Conservation (phyloP, 805 yeast genomes). For the Wickerhamiella alocasiicola region DNA sequence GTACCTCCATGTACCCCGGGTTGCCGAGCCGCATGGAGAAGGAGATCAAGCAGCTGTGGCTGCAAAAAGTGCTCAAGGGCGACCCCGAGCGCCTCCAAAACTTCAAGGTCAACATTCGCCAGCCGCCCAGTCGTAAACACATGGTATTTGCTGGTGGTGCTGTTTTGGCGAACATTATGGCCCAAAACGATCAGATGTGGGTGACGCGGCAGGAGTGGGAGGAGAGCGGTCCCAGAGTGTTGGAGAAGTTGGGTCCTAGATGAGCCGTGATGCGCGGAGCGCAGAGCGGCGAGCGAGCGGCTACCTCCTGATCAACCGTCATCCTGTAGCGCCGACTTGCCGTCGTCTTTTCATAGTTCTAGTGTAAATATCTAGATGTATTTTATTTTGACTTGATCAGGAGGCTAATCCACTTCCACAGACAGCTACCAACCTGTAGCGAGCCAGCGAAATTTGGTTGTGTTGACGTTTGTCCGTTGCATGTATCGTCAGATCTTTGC, state of each 20-base stretch:
- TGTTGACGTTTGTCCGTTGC: too few relatives aligned
- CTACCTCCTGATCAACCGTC: too few relatives aligned
- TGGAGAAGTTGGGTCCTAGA: constrained; percentile 86
- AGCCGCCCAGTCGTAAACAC: constrained; percentile 97
- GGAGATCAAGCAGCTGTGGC: constrained; percentile 94
- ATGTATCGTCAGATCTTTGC: too few relatives aligned
- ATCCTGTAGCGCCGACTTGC: too few relatives aligned
- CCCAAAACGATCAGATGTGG: constrained; percentile 98
- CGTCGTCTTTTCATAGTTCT: too few relatives aligned
- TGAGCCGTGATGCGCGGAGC: too few relatives aligned
- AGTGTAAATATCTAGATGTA: too few relatives aligned
- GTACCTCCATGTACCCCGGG: constrained; percentile 98
- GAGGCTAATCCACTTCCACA: too few relatives aligned
- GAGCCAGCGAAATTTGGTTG: too few relatives aligned
- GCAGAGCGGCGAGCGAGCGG: too few relatives aligned
- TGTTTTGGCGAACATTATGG: constrained; percentile 94
- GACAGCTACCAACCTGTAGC: too few relatives aligned
- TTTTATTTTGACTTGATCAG: too few relatives aligned
- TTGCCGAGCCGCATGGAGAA: constrained; percentile 90
- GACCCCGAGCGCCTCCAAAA: constrained; percentile 72
- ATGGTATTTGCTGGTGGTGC: constrained; percentile 99
- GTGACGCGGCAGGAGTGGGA: constrained; percentile 93
- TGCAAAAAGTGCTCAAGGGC: constrained; percentile 71
- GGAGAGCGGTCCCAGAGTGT: constrained; percentile 81
- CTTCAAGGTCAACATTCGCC: constrained; percentile 93